These are phyloP conservation scores for Globisporangium alternatum DNA, from an alignment of 352 stramenopile genomes.

Conservation along the genomic window DNA sequence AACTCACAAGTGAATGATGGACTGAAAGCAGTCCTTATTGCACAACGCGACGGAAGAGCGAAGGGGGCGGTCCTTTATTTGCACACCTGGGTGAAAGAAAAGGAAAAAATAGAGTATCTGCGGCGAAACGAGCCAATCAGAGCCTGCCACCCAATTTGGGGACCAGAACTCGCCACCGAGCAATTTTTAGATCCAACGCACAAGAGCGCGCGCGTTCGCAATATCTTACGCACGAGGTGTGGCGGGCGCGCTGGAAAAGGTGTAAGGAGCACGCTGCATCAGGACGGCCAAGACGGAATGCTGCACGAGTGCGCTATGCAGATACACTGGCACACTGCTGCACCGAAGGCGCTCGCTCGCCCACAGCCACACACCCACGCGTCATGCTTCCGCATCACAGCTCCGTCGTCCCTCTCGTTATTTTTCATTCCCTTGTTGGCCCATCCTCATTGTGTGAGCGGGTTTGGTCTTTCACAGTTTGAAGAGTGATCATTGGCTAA, in stretches of 20 bases:
- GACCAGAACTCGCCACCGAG: not conserved
- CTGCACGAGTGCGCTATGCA: not conserved
- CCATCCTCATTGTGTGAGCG: not conserved
- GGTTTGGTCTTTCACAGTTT: not conserved
- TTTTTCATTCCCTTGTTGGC: not conserved
- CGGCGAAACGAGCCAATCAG: slow-evolving; percentile 32
- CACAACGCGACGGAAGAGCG: slow-evolving; percentile 7
- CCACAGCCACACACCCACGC: not conserved
- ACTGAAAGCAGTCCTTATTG: not conserved
- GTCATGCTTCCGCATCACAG: not conserved
- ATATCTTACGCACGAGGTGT: not conserved
- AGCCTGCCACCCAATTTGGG: slow-evolving; percentile 34
- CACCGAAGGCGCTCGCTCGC: not conserved
- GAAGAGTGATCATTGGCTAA: too few species aligned
- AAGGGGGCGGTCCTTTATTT: slow-evolving; percentile 14
- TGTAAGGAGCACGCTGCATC: not conserved
- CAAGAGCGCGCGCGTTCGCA: not conserved
- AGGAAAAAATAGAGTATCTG: slow-evolving; percentile 20
- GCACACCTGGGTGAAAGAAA: not conserved
- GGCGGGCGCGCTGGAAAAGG: not conserved
- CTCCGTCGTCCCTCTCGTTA: not conserved
- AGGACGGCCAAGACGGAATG: not conserved
- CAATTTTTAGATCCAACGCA: slow-evolving; percentile 6
- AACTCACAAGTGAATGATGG: not conserved
- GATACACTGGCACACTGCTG: not conserved